Percentiles rank a stretch among this genome's conserved stretches.
These are phyloP conservation scores for Fusarium torulosum DNA, from an alignment of 2,329 filamentous ascomycete species.

Conservation along the genomic window DNA sequence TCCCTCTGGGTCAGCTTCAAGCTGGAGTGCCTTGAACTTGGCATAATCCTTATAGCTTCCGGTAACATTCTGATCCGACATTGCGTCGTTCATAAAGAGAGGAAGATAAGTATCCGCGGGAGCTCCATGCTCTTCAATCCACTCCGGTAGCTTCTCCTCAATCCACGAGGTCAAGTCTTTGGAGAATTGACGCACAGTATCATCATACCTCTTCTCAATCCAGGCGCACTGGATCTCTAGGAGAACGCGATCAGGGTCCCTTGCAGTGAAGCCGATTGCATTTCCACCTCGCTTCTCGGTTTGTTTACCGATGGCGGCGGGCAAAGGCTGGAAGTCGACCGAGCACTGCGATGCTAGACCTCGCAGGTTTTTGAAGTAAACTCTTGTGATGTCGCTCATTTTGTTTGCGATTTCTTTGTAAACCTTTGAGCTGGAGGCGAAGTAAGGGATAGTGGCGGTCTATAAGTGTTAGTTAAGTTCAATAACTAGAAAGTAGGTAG, in stretches of 20 bases:
- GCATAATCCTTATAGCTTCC: slow-evolving; percentile 15
- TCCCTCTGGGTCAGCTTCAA: slow-evolving; percentile 13
- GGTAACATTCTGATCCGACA: slow-evolving; percentile 23
- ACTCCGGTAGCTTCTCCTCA: slow-evolving; percentile 10
- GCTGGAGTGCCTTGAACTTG: slow-evolving; percentile 15
- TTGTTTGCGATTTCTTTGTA: slow-evolving; percentile 22
- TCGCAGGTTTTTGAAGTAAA: slow-evolving; percentile 11
- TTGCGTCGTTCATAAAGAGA: slow-evolving; percentile 25
- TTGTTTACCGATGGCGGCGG: slow-evolving; percentile 9
- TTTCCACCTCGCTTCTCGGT: slow-evolving; percentile 19
- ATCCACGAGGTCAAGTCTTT: slow-evolving; percentile 21
- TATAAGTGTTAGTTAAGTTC: background rate
- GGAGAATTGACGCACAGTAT: slow-evolving; percentile 5
- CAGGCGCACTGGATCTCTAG: slow-evolving; percentile 30
- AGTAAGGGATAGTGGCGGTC: slow-evolving; percentile 23
- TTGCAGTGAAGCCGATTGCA: slow-evolving; percentile 12
- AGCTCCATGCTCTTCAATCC: slow-evolving; percentile 4
- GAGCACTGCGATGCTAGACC: slow-evolving; percentile 27
- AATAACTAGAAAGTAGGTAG: accelerated
- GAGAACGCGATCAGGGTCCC: background rate
- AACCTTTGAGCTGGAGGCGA: background rate
- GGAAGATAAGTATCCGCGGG: background rate
- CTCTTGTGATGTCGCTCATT: background rate
- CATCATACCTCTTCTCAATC: slow-evolving; percentile 8
- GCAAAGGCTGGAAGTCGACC: slow-evolving; percentile 27